phyloP scores from a whole-genome alignment of 805 yeast genomes.

The Torulaspora franciscae region DNA sequence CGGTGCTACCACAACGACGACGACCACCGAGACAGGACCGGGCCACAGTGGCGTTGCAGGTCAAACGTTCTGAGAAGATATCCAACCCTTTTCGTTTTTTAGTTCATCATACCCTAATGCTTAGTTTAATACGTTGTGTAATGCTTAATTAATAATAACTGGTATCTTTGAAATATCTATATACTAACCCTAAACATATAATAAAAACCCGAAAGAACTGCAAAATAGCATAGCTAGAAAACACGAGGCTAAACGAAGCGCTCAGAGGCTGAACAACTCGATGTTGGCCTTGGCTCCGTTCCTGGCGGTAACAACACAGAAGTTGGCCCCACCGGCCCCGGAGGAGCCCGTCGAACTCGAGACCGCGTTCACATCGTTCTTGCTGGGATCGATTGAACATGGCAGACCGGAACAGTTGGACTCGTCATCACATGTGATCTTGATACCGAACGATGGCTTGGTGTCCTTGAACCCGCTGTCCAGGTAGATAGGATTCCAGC shows the following conservation, averaged over 20 bases:
- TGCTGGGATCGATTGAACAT: constrained; percentile 78
- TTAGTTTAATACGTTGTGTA: not conserved
- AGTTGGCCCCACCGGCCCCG: constrained; percentile 67
- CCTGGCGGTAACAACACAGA: constrained; percentile 77
- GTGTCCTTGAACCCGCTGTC: constrained; percentile 51
- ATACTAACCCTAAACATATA: constrained; percentile 3
- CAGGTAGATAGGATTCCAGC: constrained; percentile 84
- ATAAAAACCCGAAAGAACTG: constrained; percentile 1
- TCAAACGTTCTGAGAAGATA: not conserved
- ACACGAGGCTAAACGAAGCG: not conserved
- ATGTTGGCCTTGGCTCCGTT: constrained; percentile 60
- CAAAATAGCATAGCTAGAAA: not conserved
- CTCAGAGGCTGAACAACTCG: constrained; percentile 51
- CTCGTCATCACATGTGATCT: constrained; percentile 66
- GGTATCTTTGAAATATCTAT: constrained; percentile 6
- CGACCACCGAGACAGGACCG: not conserved
- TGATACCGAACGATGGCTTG: constrained; percentile 65
- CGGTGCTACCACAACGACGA: constrained; percentile 4
- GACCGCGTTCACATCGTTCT: constrained; percentile 53
- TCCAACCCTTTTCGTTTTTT: not conserved
- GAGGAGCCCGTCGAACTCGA: constrained; percentile 38
- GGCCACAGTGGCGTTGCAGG: not conserved
- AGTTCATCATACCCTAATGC: not conserved
- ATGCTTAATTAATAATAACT: constrained; percentile 3
- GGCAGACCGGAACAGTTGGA: constrained; percentile 66